Evolutionary conservation across 345 rosid species (phyloP), one percentile per base, ranked within the genome.

Genomic region (Corchorus capsularis): DNA sequence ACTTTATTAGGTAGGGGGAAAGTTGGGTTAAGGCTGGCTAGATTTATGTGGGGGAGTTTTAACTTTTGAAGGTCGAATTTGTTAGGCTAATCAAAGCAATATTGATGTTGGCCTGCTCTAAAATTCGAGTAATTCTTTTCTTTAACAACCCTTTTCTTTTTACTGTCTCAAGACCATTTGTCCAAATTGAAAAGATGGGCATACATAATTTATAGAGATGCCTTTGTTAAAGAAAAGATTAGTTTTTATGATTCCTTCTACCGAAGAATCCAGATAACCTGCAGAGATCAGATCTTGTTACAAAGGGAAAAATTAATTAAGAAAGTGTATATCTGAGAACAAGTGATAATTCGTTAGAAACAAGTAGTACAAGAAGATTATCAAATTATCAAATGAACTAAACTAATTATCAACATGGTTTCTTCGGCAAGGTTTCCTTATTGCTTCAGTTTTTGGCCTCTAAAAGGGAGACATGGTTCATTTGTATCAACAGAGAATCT

Each of bases 1-100:
- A 54, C 72, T 79, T 79, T 63, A 45, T 63, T 63, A 39, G 66
- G 56, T 67, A 9, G 73, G 9, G 64, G 22, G 65, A 73, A 57
- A 57, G 55, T 46, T 27, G 27, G 27, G 67, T 4, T 37, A 62
- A n/a, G 77, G 45, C 50, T 14, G 34, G 16, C 50, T 72, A 37
- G 63, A 65, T 79, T 57, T 46, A 71, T 41, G 15, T 19, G 17
- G 69, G 71, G 13, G 17, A 69, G 55, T 47, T 39, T 39, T 17
- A 7, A n/a, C 22, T 56, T 54, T 27, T 54, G 1, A 10, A 32
- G 62, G 63, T 11, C 0, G 19, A 35, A 35, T 37, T 63, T 3
- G 22, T 35, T 46, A 35, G 19, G 72, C 8, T 20, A 45, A 55
- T 15, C 50, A 32, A 39, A 39, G 54, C 53, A 53, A 53, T 5